Percentiles rank a stretch among this genome's conserved stretches.
Evolutionary conservation across 306 rosid species (phyloP).

Genomic region (Glycyrrhiza uralensis): DNA sequence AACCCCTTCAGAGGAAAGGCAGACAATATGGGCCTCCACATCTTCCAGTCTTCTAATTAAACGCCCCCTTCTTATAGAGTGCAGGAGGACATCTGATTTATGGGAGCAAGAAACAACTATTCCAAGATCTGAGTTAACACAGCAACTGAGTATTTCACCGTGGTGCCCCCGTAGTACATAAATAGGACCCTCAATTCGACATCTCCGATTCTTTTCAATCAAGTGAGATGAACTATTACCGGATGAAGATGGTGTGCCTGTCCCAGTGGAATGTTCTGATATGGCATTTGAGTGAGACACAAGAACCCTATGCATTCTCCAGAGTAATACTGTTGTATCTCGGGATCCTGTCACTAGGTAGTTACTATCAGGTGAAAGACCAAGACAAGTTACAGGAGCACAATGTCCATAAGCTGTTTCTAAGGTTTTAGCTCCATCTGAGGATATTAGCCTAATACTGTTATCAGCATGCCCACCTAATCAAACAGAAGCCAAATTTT

Average conservation of each 20-base stretch:
- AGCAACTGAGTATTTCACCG: slow-evolving; percentile 74
- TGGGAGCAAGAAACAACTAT: slow-evolving; percentile 85
- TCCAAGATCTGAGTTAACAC: slow-evolving; percentile 91
- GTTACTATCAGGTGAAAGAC: slow-evolving; percentile 81
- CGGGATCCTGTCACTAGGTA: slow-evolving; percentile 93
- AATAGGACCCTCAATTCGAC: slow-evolving; percentile 86
- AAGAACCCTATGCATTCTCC: slow-evolving; percentile 79
- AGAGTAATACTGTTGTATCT: slow-evolving; percentile 79
- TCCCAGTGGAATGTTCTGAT: slow-evolving; percentile 55
- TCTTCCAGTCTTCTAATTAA: slow-evolving; percentile 76
- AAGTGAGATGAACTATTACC: slow-evolving; percentile 48
- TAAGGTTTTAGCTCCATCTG: slow-evolving; percentile 87
- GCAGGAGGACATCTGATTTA: slow-evolving; percentile 81
- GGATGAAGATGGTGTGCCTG: slow-evolving; percentile 46
- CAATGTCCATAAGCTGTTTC: slow-evolving; percentile 95
- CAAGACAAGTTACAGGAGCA: slow-evolving; percentile 94
- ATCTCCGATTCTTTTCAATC: slow-evolving; percentile 60
- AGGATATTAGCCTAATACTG: slow-evolving; percentile 77
- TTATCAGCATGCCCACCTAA: slow-evolving; percentile 94
- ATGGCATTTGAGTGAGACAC: slow-evolving; percentile 55
- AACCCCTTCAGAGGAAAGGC: slow-evolving; percentile 89
- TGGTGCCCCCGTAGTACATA: slow-evolving; percentile 87
- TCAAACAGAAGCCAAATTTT: slow-evolving; percentile 37
- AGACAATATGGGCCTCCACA: slow-evolving; percentile 72
- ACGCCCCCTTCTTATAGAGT: slow-evolving; percentile 84